Percentiles rank a stretch among this genome's conserved stretches.
phyloP scores from a whole-genome alignment of 805 yeast species.

The Lachancea meyersii region DNA sequence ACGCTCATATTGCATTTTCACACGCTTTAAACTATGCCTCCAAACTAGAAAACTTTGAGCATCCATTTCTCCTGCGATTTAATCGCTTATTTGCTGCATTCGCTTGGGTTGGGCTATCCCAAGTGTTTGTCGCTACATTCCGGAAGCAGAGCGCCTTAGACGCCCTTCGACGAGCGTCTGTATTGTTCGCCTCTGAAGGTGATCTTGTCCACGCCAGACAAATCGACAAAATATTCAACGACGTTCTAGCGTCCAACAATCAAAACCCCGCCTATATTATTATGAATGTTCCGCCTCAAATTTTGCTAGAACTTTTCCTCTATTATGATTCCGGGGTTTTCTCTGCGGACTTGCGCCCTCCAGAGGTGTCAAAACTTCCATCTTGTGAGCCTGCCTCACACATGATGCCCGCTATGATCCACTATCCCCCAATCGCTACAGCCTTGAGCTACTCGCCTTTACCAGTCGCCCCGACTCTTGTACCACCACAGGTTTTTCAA shows the following conservation, averaged over 20 bases:
- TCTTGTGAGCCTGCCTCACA: conserved; percentile 4
- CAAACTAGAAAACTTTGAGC: conserved; percentile 6
- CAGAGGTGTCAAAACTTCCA: neutral
- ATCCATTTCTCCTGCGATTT: conserved; percentile 10
- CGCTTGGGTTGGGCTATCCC: conserved; percentile 29
- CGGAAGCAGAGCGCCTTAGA: conserved; percentile 18
- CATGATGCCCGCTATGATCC: conserved; percentile 4
- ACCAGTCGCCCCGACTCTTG: neutral
- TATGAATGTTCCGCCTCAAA: conserved; percentile 19
- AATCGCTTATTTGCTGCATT: conserved; percentile 20
- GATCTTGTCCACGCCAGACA: conserved; percentile 9
- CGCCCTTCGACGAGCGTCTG: conserved; percentile 18
- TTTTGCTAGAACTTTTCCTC: conserved; percentile 17
- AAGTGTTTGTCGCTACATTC: conserved; percentile 19
- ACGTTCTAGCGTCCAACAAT: neutral
- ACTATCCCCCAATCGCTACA: neutral
- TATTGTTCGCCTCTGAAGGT: conserved; percentile 16
- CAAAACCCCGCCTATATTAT: conserved; percentile 4
- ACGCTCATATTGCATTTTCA: conserved; percentile 61
- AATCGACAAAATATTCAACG: conserved; percentile 7
- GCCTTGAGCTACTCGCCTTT: neutral
- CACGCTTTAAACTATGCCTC: conserved; percentile 38
- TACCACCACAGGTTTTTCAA: conserved; percentile 2
- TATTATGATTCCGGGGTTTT: conserved; percentile 17
- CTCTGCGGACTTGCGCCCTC: neutral